Evolutionary conservation across 1,284 basidiomycete species (phyloP).

Genomic region (Marasmius tenuissimus): DNA sequence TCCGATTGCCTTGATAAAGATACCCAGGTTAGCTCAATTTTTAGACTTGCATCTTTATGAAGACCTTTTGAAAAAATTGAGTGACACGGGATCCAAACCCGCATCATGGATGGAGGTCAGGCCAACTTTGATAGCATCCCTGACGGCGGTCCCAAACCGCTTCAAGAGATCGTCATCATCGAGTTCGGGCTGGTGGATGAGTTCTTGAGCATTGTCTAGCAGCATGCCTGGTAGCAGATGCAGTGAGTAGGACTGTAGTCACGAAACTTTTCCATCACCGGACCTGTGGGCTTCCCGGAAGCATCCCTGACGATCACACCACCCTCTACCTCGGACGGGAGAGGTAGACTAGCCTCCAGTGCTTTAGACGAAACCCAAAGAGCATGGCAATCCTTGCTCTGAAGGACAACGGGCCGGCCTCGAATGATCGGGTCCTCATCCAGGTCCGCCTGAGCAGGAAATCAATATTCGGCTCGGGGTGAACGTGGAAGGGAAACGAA

Average conservation of each 20-base stretch:
- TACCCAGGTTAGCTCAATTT: slow-evolving; percentile 9
- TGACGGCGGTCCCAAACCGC: slow-evolving; percentile 64
- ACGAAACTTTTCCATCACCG: slow-evolving; percentile 19
- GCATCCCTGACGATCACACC: slow-evolving; percentile 77
- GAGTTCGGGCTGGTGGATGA: slow-evolving; percentile 62
- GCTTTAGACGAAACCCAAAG: slow-evolving; percentile 78
- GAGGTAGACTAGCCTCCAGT: slow-evolving; percentile 57
- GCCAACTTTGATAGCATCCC: slow-evolving; percentile 69
- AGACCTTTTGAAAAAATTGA: slow-evolving; percentile 74
- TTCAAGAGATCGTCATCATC: slow-evolving; percentile 64
- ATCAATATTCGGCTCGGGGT: background rate
- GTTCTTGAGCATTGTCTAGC: slow-evolving; percentile 70
- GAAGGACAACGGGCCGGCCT: slow-evolving; percentile 71
- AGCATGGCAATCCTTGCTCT: slow-evolving; percentile 88
- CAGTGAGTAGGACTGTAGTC: slow-evolving; percentile 5
- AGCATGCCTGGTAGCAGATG: slow-evolving; percentile 50
- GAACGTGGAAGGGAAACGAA: slow-evolving; percentile 33
- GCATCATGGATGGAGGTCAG: slow-evolving; percentile 87
- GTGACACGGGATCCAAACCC: slow-evolving; percentile 64
- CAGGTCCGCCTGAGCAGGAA: slow-evolving; percentile 57
- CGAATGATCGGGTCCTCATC: slow-evolving; percentile 68
- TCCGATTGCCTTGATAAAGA: slow-evolving; percentile 52
- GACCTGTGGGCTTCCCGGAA: slow-evolving; percentile 74
- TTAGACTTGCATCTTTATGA: background rate
- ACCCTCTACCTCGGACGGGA: slow-evolving; percentile 71